A percentile compares a stretch with the other conserved stretches of the same genome.
Conservation (phyloP, 495 filamentous ascomycete genomes). For the Zalerion maritima region DNA sequence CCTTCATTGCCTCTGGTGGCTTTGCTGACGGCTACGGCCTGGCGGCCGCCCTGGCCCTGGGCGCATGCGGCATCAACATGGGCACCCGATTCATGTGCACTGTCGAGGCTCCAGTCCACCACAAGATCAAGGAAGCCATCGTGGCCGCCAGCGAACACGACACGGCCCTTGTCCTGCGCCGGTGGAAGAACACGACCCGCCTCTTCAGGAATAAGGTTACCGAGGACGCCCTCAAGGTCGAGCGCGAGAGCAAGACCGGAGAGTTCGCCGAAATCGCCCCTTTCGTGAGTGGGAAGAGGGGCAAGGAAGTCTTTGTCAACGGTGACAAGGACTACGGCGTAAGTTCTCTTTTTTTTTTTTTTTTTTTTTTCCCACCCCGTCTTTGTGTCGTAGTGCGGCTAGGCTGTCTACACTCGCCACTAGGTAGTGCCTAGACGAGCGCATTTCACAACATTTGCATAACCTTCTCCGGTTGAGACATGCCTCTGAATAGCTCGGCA, state of each 20-base stretch:
- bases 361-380: no score
- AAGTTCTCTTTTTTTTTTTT: slow-evolving; percentile 22
- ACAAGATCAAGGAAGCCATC: slow-evolving; percentile 86
- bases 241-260: slow-evolving; percentile 70
- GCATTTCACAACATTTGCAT: no score
- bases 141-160: slow-evolving; percentile 80
- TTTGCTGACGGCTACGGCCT: slow-evolving; percentile 92
- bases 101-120: slow-evolving; percentile 79
- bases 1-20: slow-evolving; percentile 91
- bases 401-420: no score
- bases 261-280: slow-evolving; percentile 86
- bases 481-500: no score
- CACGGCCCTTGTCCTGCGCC: slow-evolving; percentile 71
- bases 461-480: no score
- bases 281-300: slow-evolving; percentile 83
- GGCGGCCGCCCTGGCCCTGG: slow-evolving; percentile 79
- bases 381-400: no score
- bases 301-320: slow-evolving; percentile 79
- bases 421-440: no score
- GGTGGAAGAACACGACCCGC: slow-evolving; percentile 87
- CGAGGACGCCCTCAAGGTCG: slow-evolving; percentile 62
- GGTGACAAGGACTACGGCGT: slow-evolving; percentile 86
- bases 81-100: slow-evolving; percentile 91
- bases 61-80: slow-evolving; percentile 95
- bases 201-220: slow-evolving; percentile 84